Evolutionary conservation across 2,329 filamentous ascomycete genomes (phyloP).

Genomic region (Calonectria multiphialidica): DNA sequence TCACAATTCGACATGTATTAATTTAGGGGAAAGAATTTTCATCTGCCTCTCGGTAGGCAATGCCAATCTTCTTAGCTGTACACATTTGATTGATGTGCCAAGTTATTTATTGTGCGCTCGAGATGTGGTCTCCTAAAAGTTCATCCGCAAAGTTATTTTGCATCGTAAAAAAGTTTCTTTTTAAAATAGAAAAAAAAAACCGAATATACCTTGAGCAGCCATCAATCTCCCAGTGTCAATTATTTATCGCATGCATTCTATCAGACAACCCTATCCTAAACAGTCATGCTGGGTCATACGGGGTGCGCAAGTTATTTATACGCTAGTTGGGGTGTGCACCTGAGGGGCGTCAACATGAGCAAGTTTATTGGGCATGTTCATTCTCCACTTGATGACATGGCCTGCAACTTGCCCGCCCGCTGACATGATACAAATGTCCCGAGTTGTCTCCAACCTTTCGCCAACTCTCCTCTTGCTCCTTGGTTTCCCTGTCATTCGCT

Average conservation of each 20-base stretch:
- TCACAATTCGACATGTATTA: not conserved
- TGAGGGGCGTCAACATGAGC: not conserved
- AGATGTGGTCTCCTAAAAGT: too few relatives aligned
- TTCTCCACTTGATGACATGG: not conserved
- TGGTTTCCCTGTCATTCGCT: not conserved
- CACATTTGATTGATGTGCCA: too few relatives aligned
- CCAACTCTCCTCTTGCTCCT: not conserved
- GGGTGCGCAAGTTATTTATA: conserved; percentile 11
- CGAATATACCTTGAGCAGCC: too few relatives aligned
- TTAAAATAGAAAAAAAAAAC: too few relatives aligned
- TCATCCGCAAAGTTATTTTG: too few relatives aligned
- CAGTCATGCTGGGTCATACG: not conserved
- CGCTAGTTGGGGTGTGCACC: not conserved
- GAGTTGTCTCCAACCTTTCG: not conserved
- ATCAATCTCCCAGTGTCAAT: too few relatives aligned
- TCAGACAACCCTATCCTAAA: too few relatives aligned
- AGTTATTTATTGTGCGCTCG: too few relatives aligned
- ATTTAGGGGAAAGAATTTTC: not conserved
- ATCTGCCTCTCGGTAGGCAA: too few relatives aligned
- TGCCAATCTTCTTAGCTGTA: too few relatives aligned
- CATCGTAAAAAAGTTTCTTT: too few relatives aligned
- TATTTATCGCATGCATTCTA: too few relatives aligned
- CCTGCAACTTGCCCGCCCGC: not conserved
- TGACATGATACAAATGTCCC: not conserved
- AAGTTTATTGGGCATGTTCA: not conserved